These are phyloP conservation scores for Penicillium fuscoglaucum DNA, from an alignment of 2,329 filamentous ascomycete genomes.

Conservation along the genomic window DNA sequence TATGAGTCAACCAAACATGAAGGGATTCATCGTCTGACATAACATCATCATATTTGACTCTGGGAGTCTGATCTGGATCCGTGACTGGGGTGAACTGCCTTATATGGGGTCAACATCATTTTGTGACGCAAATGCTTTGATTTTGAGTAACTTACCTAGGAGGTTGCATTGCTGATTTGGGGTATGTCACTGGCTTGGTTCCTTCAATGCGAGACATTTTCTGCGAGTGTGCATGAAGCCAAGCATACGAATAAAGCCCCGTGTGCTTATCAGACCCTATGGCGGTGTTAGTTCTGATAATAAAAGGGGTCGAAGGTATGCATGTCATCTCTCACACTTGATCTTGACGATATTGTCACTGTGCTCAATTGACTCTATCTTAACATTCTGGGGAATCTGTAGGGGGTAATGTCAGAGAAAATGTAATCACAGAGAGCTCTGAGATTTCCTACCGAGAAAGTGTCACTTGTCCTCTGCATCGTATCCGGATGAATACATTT, in stretches of 20 bases:
- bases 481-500: slow-evolving; percentile 69
- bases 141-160: neutral
- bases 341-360: slow-evolving; percentile 47
- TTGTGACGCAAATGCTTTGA: neutral
- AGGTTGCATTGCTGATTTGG: neutral
- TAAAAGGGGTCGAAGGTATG: neutral
- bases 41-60: slow-evolving; percentile 60
- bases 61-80: slow-evolving; percentile 50
- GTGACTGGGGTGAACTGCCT: slow-evolving; percentile 17
- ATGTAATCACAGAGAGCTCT: neutral
- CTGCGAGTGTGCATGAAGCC: slow-evolving; percentile 54
- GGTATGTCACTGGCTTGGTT: neutral
- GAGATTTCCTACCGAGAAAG: slow-evolving; percentile 57
- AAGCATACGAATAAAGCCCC: slow-evolving; percentile 66
- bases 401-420: neutral
- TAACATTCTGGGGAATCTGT: slow-evolving; percentile 52
- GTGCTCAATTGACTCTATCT: slow-evolving; percentile 33
- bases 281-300: slow-evolving; percentile 16
- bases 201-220: slow-evolving; percentile 23
- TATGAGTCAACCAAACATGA: slow-evolving; percentile 61
- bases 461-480: slow-evolving; percentile 67
- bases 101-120: neutral
- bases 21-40: slow-evolving; percentile 61
- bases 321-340: slow-evolving; percentile 47
- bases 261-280: slow-evolving; percentile 69